A percentile compares a stretch with the other conserved stretches of the same genome.
These are phyloP conservation scores for Limonium bicolor DNA, from an alignment of 148 eudicot genomes.

Conservation along the genomic window DNA sequence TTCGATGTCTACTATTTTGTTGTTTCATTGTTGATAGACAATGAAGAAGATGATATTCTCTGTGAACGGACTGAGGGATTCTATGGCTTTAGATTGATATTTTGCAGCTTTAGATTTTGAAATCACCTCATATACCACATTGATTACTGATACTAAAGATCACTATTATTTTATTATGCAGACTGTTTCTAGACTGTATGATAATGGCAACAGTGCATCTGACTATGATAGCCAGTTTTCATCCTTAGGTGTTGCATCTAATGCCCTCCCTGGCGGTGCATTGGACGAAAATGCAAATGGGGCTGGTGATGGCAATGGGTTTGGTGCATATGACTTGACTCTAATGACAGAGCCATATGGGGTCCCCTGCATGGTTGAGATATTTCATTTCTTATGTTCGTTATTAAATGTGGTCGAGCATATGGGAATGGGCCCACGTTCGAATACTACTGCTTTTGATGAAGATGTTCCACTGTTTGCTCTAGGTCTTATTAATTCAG, in stretches of 20 bases:
- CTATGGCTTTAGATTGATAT: too few species aligned
- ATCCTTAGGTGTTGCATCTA: conserved; percentile 16
- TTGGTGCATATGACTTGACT: conserved; percentile 23
- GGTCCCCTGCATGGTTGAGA: conserved; percentile 86
- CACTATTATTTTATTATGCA: conserved; percentile 1
- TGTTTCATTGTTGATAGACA: too few species aligned
- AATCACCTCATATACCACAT: too few species aligned
- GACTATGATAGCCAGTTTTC: conserved; percentile 34
- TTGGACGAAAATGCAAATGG: conserved; percentile 25
- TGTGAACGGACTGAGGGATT: too few species aligned
- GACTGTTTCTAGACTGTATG: conserved; percentile 17
- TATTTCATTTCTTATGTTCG: conserved; percentile 76
- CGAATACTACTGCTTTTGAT: conserved; percentile 67
- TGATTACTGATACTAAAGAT: too few species aligned
- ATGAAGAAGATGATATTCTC: too few species aligned
- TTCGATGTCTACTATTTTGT: too few species aligned
- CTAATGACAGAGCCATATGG: conserved; percentile 74
- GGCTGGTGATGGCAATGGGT: conserved; percentile 45
- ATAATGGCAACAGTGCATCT: conserved; percentile 39
- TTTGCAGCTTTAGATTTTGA: too few species aligned
- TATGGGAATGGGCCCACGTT: conserved; percentile 43
- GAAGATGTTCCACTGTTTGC: conserved; percentile 92
- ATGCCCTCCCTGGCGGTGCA: conserved; percentile 19
- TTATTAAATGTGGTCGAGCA: conserved; percentile 62
- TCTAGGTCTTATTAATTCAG: conserved; percentile 72